phyloP scores from a whole-genome alignment of 306 rosid genomes.

The Castanea crenata region DNA sequence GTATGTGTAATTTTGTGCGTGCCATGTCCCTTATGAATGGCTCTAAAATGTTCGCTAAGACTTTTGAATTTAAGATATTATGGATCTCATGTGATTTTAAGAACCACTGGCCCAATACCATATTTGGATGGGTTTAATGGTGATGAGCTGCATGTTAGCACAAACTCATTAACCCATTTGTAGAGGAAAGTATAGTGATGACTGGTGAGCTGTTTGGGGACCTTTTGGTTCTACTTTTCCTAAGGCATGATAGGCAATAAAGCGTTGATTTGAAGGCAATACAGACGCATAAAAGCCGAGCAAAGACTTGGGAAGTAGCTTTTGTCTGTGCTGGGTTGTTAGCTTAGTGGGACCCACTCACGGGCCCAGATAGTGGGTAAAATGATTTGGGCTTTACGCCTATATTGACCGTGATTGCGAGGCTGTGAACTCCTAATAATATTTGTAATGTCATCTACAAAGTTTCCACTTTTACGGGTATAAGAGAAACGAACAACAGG shows the following conservation, averaged over 20 bases:
- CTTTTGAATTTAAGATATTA: too few species aligned
- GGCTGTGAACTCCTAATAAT: background rate
- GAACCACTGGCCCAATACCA: too few species aligned
- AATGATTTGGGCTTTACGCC: background rate
- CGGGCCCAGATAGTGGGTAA: background rate
- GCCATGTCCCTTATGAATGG: too few species aligned
- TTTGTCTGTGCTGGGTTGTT: constrained; percentile 24
- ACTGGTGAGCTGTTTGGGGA: constrained; percentile 21
- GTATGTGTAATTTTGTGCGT: too few species aligned
- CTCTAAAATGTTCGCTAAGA: too few species aligned
- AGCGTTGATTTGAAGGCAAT: constrained; percentile 29
- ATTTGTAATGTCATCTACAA: too few species aligned
- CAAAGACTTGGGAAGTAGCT: constrained; percentile 25
- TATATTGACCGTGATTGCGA: too few species aligned
- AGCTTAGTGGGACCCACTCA: background rate
- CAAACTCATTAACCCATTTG: constrained; percentile 17
- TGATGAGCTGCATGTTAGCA: constrained; percentile 20
- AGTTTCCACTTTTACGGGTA: too few species aligned
- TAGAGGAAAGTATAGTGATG: background rate
- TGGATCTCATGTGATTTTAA: too few species aligned
- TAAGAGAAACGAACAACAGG: too few species aligned
- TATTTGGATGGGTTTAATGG: constrained; percentile 8
- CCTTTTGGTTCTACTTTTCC: constrained; percentile 32
- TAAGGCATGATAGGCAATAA: constrained; percentile 23
- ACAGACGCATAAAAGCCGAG: constrained; percentile 20